These are phyloP conservation scores for Paecilomyces formosus DNA, from an alignment of 2,329 filamentous ascomycete species.

Conservation along the genomic window DNA sequence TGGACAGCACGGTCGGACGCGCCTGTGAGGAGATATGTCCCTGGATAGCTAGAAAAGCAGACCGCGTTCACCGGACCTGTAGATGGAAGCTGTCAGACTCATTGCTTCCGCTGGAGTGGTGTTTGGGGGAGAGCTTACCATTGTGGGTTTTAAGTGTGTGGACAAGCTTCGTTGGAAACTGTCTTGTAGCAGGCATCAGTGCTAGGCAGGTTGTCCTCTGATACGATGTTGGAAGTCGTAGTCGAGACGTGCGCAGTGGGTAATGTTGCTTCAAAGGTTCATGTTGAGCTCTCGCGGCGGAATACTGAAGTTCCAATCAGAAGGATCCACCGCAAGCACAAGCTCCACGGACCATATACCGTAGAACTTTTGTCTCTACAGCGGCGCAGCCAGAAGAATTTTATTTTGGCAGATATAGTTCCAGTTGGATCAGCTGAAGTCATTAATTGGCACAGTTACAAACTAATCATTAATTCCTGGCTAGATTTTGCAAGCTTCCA, in stretches of 20 bases:
- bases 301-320: background rate
- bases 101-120: background rate
- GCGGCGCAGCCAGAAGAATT: no score
- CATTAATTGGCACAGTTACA: no score
- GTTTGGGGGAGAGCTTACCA: conserved; percentile 18
- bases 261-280: background rate
- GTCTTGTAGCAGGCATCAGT: conserved; percentile 21
- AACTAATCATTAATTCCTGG: no score
- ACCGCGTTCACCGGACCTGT: conserved; percentile 65
- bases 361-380: no score
- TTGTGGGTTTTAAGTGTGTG: conserved; percentile 39
- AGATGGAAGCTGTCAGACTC: background rate
- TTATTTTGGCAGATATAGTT: background rate
- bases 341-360: no score
- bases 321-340: background rate
- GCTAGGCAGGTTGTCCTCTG: background rate
- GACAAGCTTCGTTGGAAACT: conserved; percentile 31
- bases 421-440: no score
- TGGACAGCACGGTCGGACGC: conserved; percentile 77
- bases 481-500: no score
- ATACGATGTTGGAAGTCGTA: background rate
- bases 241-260: background rate
- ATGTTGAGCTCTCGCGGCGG: background rate
- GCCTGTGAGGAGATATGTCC: conserved; percentile 75
- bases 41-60: conserved; percentile 63